Percentiles rank a stretch among this genome's conserved stretches.
Evolutionary conservation across 1,139 yeast species (phyloP).

Genomic region (Candida gigantensis): DNA sequence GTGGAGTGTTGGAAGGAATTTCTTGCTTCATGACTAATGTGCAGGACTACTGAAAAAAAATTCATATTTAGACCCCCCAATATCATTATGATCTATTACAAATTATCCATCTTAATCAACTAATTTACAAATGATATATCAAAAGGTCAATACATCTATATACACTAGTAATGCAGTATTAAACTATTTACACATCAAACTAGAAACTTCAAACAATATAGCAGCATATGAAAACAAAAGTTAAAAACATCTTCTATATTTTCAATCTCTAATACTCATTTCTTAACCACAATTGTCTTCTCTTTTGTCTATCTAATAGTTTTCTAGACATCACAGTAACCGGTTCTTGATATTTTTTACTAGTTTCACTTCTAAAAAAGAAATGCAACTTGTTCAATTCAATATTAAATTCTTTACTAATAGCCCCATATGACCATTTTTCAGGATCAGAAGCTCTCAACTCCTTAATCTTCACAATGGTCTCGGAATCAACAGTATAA

Average conservation of each 20-base stretch:
- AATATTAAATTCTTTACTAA: constrained; percentile 61
- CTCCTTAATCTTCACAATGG: constrained; percentile 59
- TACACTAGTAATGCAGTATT: constrained; percentile 1
- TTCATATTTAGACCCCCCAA: not conserved
- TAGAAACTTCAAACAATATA: no score
- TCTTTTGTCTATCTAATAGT: constrained; percentile 48
- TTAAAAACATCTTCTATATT: no score
- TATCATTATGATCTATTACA: not conserved
- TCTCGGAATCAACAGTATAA: constrained; percentile 62
- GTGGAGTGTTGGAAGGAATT: not conserved
- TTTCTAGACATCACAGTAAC: constrained; percentile 4
- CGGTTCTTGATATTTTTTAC: constrained; percentile 13
- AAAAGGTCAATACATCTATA: not conserved
- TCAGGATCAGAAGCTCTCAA: constrained; percentile 65
- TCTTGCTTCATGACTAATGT: not conserved
- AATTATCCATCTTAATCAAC: no score
- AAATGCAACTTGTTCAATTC: constrained; percentile 14
- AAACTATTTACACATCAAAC: constrained; percentile 3
- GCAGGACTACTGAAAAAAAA: no score
- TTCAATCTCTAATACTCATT: constrained; percentile 46
- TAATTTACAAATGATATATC: not conserved
- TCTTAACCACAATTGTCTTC: constrained; percentile 63
- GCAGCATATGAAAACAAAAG: not conserved
- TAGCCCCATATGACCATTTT: constrained; percentile 63
- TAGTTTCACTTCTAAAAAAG: constrained; percentile 17